Base-by-base conservation (phyloP, 257 asterid species). In the Jacaranda mimosifolia region DNA sequence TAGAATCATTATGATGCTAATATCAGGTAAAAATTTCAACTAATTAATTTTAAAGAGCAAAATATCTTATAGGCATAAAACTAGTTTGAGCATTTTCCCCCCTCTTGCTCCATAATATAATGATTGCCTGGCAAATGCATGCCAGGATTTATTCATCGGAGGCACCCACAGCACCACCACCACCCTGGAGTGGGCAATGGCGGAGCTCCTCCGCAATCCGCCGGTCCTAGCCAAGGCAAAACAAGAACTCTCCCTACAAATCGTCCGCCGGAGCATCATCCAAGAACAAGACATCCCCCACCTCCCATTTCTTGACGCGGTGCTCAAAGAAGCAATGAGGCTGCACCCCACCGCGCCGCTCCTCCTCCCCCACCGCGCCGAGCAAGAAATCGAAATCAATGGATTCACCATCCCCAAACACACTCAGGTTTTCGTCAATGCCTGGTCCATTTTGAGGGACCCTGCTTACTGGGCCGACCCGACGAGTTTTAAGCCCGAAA, bases 251-350 rank as follows among this genome's bases (percentile, higher is more conserved):
- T 42, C 49, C 4, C 18, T 14, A 5, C 63, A 56, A 9, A 11
- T 73, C 13, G 52, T 57, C 11, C 17, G 56, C 35, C 35, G 48
- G 8, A 5, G 2, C 45, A 36, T 55, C 46, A 35, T 78, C 4
- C 42, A 49, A 49, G 86, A 82, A 43, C 80, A 77, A 40, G 80
- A 83, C 9, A 52, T 77, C 15, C 12, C 69, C 46, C 76, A 63
- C 15, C 82, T 83, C 13, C 76, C 82, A 19, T 80, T 53, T 42
- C n/a, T 83, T 13, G 66, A 70, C 3, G 85, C 87, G 3, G 71
- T 83, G 43, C 63, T 80, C 73, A 83, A 83, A 77, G 87, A 83
- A 68, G 19, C 87, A 9, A 68, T 83, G 82, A 68, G 87, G 74
- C 78, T 83, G 14, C 87, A 83, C 70, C 78, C 80, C 0, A 63